These are phyloP conservation scores for Colletotrichum sp. DNA, from an alignment of 2,329 filamentous ascomycete species.

Conservation along the genomic window DNA sequence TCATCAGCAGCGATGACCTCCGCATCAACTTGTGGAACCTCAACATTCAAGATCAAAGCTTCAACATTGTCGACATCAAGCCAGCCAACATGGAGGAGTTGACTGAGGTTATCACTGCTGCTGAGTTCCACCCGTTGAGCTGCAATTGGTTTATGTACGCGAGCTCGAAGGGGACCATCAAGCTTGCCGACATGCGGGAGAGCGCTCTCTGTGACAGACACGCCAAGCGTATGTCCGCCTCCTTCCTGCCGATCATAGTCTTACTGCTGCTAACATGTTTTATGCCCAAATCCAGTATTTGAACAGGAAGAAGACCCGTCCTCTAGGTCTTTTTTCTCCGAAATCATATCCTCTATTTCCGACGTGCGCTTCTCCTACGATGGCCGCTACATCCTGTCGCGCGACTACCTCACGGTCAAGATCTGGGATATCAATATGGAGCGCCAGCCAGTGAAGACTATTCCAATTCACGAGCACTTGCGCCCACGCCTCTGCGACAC, in stretches of 20 bases:
- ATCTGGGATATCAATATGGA: slow-evolving; percentile 99
- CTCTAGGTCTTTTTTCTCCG: slow-evolving; percentile 97
- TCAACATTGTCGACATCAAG: slow-evolving; percentile 99
- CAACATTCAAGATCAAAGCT: slow-evolving; percentile 99
- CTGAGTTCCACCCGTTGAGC: slow-evolving; percentile 94
- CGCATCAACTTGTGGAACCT: slow-evolving; percentile 99
- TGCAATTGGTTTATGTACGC: slow-evolving; percentile 99
- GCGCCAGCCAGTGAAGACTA: slow-evolving; percentile 94
- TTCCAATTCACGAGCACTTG: slow-evolving; percentile 97
- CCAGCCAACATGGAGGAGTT: slow-evolving; percentile 99
- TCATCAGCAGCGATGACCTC: slow-evolving; percentile 97
- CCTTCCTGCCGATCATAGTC: not conserved
- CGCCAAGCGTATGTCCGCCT: slow-evolving; percentile 76
- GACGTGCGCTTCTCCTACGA: slow-evolving; percentile 98
- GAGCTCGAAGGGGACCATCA: slow-evolving; percentile 98
- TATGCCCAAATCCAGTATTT: slow-evolving; percentile 70
- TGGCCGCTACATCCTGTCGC: slow-evolving; percentile 94
- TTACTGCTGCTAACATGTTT: not conserved
- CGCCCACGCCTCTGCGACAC: slow-evolving; percentile 94
- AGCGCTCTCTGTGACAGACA: slow-evolving; percentile 96
- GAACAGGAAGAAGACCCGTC: slow-evolving; percentile 98
- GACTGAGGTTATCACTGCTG: slow-evolving; percentile 97
- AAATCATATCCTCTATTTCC: slow-evolving; percentile 99
- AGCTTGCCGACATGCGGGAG: slow-evolving; percentile 97
- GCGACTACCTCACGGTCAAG: slow-evolving; percentile 98